A percentile compares a stretch with the other conserved stretches of the same genome.
Conservation (phyloP, 306 rosid species). For the Castanea crenata region DNA sequence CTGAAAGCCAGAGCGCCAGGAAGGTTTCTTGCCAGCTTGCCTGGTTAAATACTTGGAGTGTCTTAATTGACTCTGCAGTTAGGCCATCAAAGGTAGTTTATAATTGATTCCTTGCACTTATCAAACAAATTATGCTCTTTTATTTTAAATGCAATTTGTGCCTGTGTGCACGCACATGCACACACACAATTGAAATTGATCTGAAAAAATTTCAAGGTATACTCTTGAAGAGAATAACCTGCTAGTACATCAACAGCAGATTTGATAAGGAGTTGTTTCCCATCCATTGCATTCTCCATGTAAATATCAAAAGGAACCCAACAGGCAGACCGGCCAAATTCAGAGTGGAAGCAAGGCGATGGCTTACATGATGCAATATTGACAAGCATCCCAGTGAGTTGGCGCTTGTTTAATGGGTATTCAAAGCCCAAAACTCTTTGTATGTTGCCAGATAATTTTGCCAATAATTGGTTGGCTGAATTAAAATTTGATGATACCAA, state of each 20-base stretch:
- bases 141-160: neutral
- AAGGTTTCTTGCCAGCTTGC: constrained; percentile 86
- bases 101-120: constrained; percentile 17
- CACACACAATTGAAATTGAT: neutral
- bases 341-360: constrained; percentile 29
- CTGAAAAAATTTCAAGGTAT: constrained; percentile 22
- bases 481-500: constrained; percentile 44
- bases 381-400: constrained; percentile 45
- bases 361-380: constrained; percentile 42
- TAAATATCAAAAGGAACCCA: constrained; percentile 73
- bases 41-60: constrained; percentile 66
- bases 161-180: neutral
- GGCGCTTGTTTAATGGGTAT: constrained; percentile 45
- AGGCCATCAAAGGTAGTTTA: constrained; percentile 33
- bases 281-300: constrained; percentile 80
- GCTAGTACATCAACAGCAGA: constrained; percentile 61
- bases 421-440: constrained; percentile 45
- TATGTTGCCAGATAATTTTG: constrained; percentile 48
- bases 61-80: constrained; percentile 64
- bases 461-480: constrained; percentile 41
- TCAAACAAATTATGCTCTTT: neutral
- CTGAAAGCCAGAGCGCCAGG: constrained; percentile 82
- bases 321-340: constrained; percentile 48
- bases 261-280: constrained; percentile 60
- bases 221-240: constrained; percentile 35